Conservation (phyloP, 73 alveolate genomes). For the Blepharisma japonicum region DNA sequence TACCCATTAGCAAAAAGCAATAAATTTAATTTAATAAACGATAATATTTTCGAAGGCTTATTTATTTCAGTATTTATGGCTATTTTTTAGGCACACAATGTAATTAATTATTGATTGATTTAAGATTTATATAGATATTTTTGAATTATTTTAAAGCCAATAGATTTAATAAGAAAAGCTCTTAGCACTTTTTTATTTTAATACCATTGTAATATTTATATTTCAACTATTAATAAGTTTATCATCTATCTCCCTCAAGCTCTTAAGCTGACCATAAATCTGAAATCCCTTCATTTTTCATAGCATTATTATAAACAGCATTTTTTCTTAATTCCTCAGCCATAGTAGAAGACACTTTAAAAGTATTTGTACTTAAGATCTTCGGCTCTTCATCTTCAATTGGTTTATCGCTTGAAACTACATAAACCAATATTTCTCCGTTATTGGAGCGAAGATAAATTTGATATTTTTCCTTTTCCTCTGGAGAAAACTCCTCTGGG, state of each 20-base stretch:
- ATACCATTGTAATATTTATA: background rate
- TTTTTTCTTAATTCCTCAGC: background rate
- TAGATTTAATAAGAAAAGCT: background rate
- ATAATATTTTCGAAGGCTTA: no score
- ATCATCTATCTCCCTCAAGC: background rate
- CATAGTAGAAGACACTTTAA: background rate
- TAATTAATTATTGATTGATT: no score
- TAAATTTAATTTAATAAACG: background rate
- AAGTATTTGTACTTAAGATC: conserved; percentile 16
- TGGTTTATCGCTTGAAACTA: conserved; percentile 7
- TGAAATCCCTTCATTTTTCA: conserved; percentile 12
- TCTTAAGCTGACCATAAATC: background rate
- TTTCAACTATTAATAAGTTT: background rate
- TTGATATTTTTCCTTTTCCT: conserved; percentile 27
- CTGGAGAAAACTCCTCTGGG: conserved; percentile 19
- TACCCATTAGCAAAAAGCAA: conserved; percentile 11
- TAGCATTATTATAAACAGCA: background rate
- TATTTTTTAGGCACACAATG: no score
- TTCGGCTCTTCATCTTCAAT: background rate
- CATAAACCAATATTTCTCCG: conserved; percentile 28
- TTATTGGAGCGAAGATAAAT: background rate
- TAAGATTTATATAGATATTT: no score
- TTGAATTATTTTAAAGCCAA: background rate
- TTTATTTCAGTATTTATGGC: no score
- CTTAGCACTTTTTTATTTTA: background rate